phyloP scores from a whole-genome alignment of 768 basidiomycete genomes.

The Lactarius pseudohatsudake region DNA sequence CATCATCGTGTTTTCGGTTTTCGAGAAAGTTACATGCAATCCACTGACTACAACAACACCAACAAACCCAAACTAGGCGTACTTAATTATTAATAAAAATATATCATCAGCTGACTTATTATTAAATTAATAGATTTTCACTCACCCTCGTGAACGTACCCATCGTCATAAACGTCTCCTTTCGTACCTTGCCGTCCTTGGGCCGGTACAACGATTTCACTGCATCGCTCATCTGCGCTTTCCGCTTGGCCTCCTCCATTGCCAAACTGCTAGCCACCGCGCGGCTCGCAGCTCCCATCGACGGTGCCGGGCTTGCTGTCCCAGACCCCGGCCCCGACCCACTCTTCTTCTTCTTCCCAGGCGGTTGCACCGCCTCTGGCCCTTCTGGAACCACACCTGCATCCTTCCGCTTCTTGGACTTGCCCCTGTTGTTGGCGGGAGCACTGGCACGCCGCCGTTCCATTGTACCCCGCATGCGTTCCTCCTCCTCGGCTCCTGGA shows the following conservation, averaged over 20 bases:
- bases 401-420: conserved; percentile 64
- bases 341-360: conserved; percentile 15
- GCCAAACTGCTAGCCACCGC: conserved; percentile 72
- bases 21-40: neutral
- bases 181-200: conserved; percentile 55
- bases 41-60: neutral
- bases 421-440: conserved; percentile 50
- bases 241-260: conserved; percentile 80
- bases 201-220: conserved; percentile 76
- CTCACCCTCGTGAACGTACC: conserved; percentile 89
- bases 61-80: conserved; percentile 30
- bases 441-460: conserved; percentile 55
- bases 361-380: conserved; percentile 37
- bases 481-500: conserved; percentile 65
- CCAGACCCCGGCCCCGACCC: neutral
- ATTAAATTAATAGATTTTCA: conserved; percentile 19
- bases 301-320: conserved; percentile 38
- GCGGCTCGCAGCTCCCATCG: conserved; percentile 53
- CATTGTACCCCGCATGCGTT: conserved; percentile 56
- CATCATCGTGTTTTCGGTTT: neutral
- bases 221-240: conserved; percentile 80
- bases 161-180: conserved; percentile 91
- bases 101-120: neutral
- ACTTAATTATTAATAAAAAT: conserved; percentile 22
- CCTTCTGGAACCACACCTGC: conserved; percentile 38